These are phyloP conservation scores for Pseudocercospora pini-densiflorae DNA, from an alignment of 2,329 filamentous ascomycete genomes.

Conservation along the genomic window DNA sequence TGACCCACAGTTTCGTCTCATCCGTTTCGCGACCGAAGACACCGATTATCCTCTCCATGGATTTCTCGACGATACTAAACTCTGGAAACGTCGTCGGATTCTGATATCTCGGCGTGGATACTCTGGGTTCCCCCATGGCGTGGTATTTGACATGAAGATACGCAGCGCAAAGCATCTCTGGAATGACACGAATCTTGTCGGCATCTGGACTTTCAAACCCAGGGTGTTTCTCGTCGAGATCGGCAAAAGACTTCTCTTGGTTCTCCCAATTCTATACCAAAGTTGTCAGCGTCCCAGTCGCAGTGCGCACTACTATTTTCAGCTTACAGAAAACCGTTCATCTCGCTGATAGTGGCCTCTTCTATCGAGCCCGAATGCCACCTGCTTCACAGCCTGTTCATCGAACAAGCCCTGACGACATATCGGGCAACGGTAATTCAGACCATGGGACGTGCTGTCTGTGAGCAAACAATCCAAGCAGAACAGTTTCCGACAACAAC, in stretches of 20 bases:
- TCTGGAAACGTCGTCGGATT: neutral
- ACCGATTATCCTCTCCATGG: neutral
- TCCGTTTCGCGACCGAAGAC: no score
- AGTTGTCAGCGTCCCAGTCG: neutral
- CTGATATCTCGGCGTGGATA: neutral
- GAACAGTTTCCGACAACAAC: neutral
- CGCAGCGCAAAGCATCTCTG: neutral
- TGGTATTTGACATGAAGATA: neutral
- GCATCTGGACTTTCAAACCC: neutral
- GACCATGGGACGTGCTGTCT: neutral
- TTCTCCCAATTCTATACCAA: neutral
- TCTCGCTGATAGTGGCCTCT: neutral
- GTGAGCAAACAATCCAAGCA: neutral
- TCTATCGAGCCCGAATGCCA: neutral
- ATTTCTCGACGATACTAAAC: neutral
- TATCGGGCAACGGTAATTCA: neutral
- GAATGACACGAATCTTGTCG: neutral
- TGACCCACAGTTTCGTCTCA: neutral
- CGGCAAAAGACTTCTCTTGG: neutral
- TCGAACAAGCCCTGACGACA: neutral
- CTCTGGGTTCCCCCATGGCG: neutral
- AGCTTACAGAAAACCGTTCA: neutral
- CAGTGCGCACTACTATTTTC: neutral
- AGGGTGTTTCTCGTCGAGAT: neutral
- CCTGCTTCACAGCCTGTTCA: neutral